Evolutionary conservation across 441 rosid species (phyloP), one percentile per base, ranked within the genome.

Genomic region (Mallotus japonicus): DNA sequence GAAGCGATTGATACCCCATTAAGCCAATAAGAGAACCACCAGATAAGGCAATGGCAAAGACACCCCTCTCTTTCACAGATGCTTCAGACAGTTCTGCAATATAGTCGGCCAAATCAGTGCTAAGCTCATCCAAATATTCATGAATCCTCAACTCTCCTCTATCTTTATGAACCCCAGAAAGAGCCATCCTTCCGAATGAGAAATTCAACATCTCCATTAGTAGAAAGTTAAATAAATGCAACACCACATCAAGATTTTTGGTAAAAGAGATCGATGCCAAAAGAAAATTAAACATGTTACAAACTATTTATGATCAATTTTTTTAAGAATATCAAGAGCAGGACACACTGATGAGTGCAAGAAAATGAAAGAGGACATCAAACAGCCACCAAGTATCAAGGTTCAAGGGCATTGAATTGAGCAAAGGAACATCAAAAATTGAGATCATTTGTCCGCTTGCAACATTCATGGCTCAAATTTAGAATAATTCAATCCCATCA

Each of bases 61-160:
- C 86, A 15, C 94, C 97, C 61, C 93, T 84, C 60, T 94, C 97
- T 83, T 89, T 89, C 71, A 90, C 92, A 0, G 90, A 90, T n/a
- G 87, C 87, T 81, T 94, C 97, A 20, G 97, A 94, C 76, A 92
- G 73, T 73, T 86, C 90, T 71, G 92, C 95, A 85, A 92, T 80
- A 78, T 88, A 89, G 76, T 89, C 97, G 14, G 91, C 97, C 85
- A 94, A 89, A 82, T 82, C 92, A 24, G 88, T 87, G 80, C 84
- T 81, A 70, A 94, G 87, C 76, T 93, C 97, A 67, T 88, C 92
- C 71, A 78, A 71, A 85, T 76, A 77, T 80, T 94, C 98, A 80
- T 86, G 92, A 83, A 94, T 79, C 84, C 92, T 88, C 76, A 90
- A 76, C 74, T 87, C 89, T 76, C 93, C 91, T 82, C 90, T 86